phyloP scores from a whole-genome alignment of 768 basidiomycete species.

The Russula griseocarnosa region DNA sequence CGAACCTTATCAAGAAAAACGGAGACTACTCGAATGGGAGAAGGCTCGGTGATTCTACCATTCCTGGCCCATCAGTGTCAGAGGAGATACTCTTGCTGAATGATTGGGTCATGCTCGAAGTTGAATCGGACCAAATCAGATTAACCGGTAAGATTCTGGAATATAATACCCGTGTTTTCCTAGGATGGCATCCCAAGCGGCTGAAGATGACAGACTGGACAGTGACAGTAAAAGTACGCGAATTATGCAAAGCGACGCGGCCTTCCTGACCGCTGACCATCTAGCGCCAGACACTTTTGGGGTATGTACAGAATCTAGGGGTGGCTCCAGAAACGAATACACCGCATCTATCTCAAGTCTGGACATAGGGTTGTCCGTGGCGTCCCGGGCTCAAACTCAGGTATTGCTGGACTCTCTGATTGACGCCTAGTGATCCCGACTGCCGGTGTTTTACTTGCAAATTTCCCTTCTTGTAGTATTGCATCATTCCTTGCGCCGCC shows the following conservation, averaged over 20 bases:
- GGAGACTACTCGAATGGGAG: slow-evolving; percentile 55
- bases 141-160: slow-evolving; percentile 74
- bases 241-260: not conserved
- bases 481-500: slow-evolving; percentile 77
- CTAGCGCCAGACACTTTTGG: slow-evolving; percentile 2
- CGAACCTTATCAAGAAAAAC: slow-evolving; percentile 72
- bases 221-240: slow-evolving; percentile 53
- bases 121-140: slow-evolving; percentile 88
- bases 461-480: slow-evolving; percentile 85
- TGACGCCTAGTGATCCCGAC: slow-evolving; percentile 72
- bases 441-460: slow-evolving; percentile 62
- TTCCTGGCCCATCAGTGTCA: slow-evolving; percentile 75
- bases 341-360: slow-evolving; percentile 84
- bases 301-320: not conserved
- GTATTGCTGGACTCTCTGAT: slow-evolving; percentile 87
- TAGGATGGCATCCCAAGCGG: slow-evolving; percentile 67
- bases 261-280: slow-evolving; percentile 20
- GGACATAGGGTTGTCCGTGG: slow-evolving; percentile 60
- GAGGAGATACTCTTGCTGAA: slow-evolving; percentile 70
- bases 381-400: slow-evolving; percentile 69
- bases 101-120: slow-evolving; percentile 87
- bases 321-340: slow-evolving; percentile 66
- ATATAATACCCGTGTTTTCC: slow-evolving; percentile 71
- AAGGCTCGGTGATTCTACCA: slow-evolving; percentile 39
- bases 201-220: slow-evolving; percentile 50